These are phyloP conservation scores for button mushroom (Agaricus bisporus) DNA, from an alignment of 768 basidiomycete genomes.

Conservation along the genomic window DNA sequence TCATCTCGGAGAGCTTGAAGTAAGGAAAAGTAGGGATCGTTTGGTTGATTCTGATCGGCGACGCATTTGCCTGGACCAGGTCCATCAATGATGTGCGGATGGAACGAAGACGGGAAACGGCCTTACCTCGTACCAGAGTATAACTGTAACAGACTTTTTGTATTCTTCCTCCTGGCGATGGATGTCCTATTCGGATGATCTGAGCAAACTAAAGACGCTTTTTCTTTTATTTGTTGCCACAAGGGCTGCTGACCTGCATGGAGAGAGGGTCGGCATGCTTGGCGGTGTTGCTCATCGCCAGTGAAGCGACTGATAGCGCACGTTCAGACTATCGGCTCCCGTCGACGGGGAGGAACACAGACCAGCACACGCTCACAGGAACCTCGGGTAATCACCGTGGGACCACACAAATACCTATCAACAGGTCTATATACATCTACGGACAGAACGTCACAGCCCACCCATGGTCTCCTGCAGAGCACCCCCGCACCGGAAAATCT, in stretches of 20 bases:
- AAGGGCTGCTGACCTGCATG: background rate
- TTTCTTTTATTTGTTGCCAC: too few species aligned
- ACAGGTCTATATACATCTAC: conserved; percentile 2
- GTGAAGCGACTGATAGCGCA: background rate
- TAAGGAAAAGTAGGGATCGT: conserved; percentile 59
- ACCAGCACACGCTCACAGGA: too few species aligned
- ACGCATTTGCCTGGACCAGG: conserved; percentile 35
- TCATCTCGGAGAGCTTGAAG: conserved; percentile 51
- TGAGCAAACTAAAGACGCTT: background rate
- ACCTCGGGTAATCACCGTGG: too few species aligned
- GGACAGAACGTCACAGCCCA: conserved; percentile 32
- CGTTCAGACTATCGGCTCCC: too few species aligned
- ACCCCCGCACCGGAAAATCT: conserved; percentile 31
- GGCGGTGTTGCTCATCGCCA: conserved; percentile 1
- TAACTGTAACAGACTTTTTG: conserved; percentile 53
- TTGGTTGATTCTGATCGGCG: conserved; percentile 53
- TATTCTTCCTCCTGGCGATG: conserved; percentile 37
- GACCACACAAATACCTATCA: too few species aligned
- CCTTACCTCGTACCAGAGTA: conserved; percentile 65
- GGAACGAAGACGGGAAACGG: background rate
- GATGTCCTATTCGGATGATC: conserved; percentile 22
- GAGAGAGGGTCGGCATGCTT: background rate
- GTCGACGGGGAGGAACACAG: too few species aligned
- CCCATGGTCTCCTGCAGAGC: conserved; percentile 26
- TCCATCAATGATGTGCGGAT: background rate